These are phyloP conservation scores for Podaxis sp. DNA, from an alignment of 768 basidiomycete genomes.

Conservation along the genomic window DNA sequence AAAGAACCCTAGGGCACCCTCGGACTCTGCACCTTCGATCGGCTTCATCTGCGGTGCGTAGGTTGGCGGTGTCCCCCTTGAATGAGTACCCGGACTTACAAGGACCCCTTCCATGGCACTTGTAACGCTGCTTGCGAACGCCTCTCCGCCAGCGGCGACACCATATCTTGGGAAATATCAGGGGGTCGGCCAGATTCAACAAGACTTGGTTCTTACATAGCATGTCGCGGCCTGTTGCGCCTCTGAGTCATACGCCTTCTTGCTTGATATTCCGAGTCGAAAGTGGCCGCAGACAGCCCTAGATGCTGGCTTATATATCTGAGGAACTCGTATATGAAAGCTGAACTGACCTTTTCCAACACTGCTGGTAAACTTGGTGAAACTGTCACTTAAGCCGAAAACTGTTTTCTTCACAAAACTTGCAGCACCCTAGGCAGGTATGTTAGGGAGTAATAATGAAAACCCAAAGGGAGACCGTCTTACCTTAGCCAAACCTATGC, in stretches of 20 bases:
- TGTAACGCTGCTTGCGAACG: slow-evolving; percentile 89
- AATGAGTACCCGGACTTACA: slow-evolving; percentile 37
- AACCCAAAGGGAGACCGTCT: background rate
- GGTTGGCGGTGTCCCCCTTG: background rate
- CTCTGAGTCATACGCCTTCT: slow-evolving; percentile 85
- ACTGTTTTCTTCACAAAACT: slow-evolving; percentile 99
- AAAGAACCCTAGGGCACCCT: slow-evolving; percentile 95
- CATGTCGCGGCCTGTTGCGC: slow-evolving; percentile 94
- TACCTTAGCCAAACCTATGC: slow-evolving; percentile 93
- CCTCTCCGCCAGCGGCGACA: slow-evolving; percentile 93
- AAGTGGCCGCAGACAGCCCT: slow-evolving; percentile 96
- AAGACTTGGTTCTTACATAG: slow-evolving; percentile 57
- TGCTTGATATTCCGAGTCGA: slow-evolving; percentile 94
- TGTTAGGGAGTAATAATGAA: background rate
- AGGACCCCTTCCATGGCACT: slow-evolving; percentile 96
- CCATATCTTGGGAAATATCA: slow-evolving; percentile 65
- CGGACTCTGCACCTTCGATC: slow-evolving; percentile 93
- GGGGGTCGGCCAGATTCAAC: background rate
- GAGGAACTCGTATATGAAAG: background rate
- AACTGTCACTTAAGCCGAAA: slow-evolving; percentile 92
- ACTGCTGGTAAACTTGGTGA: slow-evolving; percentile 98
- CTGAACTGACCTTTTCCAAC: slow-evolving; percentile 79
- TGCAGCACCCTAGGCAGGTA: slow-evolving; percentile 75
- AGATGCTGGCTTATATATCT: background rate
- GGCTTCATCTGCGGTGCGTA: slow-evolving; percentile 75